Base-by-base conservation (phyloP, 2,329 filamentous ascomycete species). In the Diplodia mutila region DNA sequence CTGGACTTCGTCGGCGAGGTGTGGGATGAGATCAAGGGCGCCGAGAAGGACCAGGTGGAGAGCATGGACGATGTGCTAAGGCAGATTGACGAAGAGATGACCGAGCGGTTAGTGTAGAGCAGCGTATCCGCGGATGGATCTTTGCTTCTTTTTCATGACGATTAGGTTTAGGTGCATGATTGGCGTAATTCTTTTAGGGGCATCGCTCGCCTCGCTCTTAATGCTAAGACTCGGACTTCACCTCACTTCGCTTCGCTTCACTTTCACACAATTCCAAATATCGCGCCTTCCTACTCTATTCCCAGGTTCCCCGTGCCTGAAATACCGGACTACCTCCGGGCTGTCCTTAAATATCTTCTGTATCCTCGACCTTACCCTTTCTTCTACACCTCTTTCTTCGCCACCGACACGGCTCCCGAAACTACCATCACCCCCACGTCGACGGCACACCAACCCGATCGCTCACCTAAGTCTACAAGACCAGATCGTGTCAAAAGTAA, bases 71-170 rank as follows among this genome's bases (percentile, higher is more conserved):
- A 63, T 25, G 42, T 63, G 42, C 46, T 63, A 39, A 51, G 46
- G 59, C 42, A 63, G 46, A 63, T 63, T 34, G 59, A 63, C 14
- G 59, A 63, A 42, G 59, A 63, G 59, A 63, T 63, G 59, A 63
- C 59, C 27, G 59, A 63, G 46, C 37, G 59, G 39, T 12, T 61
- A 46, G 39, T 29, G 8, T 61, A 51, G 27, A 51, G 39, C 4
- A 9, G 27, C n/a, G n/a, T n/a, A n/a, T n/a, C n/a, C 9, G 57
- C 9, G 39, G 5, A 7, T n/a, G 21, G 14, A 27, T 37, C 18
- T 55, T 25, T 21, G 23, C 21, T 42, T 59, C 21, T 42, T 61
- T 42, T 48, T 48, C 25, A 46, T 34, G 39, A 48, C 29, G 21
- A 34, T 37, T 8, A 32, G 16, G 49, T 12, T 55, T 32, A 11